Conservation (phyloP, 2,329 filamentous ascomycete genomes). For the Colletotrichum musicola region DNA sequence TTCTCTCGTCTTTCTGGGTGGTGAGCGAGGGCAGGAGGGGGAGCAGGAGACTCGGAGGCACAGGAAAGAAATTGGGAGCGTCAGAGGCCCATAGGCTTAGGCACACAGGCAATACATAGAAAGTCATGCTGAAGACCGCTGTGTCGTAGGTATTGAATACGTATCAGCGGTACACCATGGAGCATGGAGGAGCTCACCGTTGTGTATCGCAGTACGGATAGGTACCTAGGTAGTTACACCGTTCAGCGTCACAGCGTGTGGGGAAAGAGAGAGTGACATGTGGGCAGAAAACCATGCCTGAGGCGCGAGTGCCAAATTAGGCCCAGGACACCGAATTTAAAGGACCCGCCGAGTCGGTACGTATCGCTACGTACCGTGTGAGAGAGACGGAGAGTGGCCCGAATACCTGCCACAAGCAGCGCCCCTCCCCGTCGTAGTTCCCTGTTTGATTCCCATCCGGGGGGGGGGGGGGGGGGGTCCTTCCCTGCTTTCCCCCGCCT, state of each 20-base stretch:
- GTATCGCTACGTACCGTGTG: not conserved
- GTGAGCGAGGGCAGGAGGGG: not conserved
- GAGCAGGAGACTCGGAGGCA: not conserved
- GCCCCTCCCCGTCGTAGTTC: not conserved
- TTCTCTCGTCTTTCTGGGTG: not conserved
- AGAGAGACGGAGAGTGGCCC: not conserved
- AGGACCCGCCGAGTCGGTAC: slow-evolving; percentile 3
- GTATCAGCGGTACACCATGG: not conserved
- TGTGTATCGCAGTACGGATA: not conserved
- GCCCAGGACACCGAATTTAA: slow-evolving; percentile 20
- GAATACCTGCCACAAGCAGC: too few relatives aligned
- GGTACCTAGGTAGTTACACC: not conserved
- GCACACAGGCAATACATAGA: too few relatives aligned
- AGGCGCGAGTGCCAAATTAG: slow-evolving; percentile 1
- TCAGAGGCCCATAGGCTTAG: not conserved
- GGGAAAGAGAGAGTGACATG: slow-evolving; percentile 21
- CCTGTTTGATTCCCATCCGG: slow-evolving; percentile 9
- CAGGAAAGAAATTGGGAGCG: not conserved
- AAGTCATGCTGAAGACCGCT: too few relatives aligned
- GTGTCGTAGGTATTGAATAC: not conserved
- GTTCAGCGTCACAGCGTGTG: slow-evolving; percentile 19
- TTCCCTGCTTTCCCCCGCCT: slow-evolving; percentile 14
- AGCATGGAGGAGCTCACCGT: not conserved
- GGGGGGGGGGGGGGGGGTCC: not conserved
- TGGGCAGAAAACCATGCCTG: slow-evolving; percentile 24